Evolutionary conservation across 2,329 filamentous ascomycete species (phyloP).

Genomic region (Paecilomyces formosus): DNA sequence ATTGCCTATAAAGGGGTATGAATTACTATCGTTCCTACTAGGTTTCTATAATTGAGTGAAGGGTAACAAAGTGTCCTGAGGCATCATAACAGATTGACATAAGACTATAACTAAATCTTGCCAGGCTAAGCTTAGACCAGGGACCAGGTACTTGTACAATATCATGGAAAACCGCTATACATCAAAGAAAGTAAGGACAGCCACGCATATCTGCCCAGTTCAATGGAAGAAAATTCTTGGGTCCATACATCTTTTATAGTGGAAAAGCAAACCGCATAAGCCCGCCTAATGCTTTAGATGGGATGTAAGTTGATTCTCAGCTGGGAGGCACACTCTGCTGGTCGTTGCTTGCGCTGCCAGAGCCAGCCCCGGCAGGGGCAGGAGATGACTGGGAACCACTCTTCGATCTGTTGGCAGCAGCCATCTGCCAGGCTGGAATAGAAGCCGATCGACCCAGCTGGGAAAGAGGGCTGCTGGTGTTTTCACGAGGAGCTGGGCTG

Average conservation of each 20-base stretch:
- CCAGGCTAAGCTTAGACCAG: not conserved
- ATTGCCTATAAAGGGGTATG: not conserved
- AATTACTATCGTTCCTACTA: not conserved
- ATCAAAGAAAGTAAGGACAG: not conserved
- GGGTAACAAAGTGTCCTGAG: not conserved
- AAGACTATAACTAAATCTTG: not conserved
- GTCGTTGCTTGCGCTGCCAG: slow-evolving; percentile 15
- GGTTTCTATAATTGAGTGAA: too few species aligned
- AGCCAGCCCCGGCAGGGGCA: slow-evolving; percentile 12
- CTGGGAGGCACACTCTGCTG: slow-evolving; percentile 22
- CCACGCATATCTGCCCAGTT: not conserved
- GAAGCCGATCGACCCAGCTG: slow-evolving; percentile 50
- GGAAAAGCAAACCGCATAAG: not conserved
- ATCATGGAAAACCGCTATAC: not conserved
- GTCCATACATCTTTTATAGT: not conserved
- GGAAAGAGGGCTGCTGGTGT: slow-evolving; percentile 40
- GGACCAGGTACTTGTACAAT: not conserved
- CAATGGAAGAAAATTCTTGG: not conserved
- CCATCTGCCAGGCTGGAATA: slow-evolving; percentile 75
- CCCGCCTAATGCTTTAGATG: not conserved
- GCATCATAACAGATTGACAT: not conserved
- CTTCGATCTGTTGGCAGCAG: slow-evolving; percentile 51
- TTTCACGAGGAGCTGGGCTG: slow-evolving; percentile 22
- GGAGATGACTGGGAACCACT: slow-evolving; percentile 20
- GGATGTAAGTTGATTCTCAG: slow-evolving; percentile 7